Evolutionary conservation across 805 yeast species (phyloP).

Genomic region (Millerozyma miso): DNA sequence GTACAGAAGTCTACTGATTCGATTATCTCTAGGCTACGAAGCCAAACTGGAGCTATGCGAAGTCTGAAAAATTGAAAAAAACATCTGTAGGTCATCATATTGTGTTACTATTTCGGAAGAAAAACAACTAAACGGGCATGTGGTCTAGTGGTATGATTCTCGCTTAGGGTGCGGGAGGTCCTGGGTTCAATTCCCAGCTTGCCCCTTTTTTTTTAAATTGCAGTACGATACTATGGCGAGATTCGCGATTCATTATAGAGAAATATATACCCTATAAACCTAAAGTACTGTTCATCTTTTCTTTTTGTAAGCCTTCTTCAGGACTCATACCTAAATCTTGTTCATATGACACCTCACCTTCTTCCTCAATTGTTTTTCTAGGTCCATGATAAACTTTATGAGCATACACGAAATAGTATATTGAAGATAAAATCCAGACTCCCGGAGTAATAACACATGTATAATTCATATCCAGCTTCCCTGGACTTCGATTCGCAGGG

Average conservation of each 20-base stretch:
- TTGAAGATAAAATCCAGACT: constrained; percentile 24
- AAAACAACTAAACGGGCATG: too few species aligned
- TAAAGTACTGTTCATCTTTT: neutral
- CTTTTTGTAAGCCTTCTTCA: neutral
- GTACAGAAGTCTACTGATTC: too few species aligned
- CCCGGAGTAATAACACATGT: constrained; percentile 29
- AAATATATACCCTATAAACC: neutral
- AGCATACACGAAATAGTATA: constrained; percentile 24
- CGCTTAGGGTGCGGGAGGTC: constrained; percentile 51
- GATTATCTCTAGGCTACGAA: too few species aligned
- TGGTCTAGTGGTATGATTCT: constrained; percentile 49
- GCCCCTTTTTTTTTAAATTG: constrained; percentile 34
- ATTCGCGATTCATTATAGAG: too few species aligned
- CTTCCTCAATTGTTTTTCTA: constrained; percentile 20
- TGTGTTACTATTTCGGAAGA: too few species aligned
- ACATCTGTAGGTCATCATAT: too few species aligned
- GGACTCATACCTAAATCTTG: neutral
- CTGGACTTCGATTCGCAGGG: constrained; percentile 43
- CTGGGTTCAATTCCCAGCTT: constrained; percentile 49
- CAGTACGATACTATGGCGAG: too few species aligned
- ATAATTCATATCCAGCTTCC: constrained; percentile 33
- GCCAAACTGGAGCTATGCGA: too few species aligned
- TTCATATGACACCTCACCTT: neutral
- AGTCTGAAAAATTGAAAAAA: neutral
- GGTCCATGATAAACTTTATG: constrained; percentile 28